Base-by-base conservation (phyloP, 1,284 basidiomycete species). In the Erythrobasidium hasegawianum region DNA sequence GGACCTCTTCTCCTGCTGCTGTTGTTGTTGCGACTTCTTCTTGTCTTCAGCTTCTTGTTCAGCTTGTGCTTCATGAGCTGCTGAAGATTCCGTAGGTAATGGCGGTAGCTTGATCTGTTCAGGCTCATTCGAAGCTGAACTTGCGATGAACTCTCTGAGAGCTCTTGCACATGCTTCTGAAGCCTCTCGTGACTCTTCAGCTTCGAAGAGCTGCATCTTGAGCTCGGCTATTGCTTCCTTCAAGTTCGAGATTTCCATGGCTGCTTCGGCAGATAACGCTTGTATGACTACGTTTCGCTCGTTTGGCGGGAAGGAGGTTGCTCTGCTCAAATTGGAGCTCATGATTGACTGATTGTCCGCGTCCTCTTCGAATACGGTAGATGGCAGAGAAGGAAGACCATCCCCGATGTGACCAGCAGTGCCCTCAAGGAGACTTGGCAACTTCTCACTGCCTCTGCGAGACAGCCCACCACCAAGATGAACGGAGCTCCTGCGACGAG, bases 101-200 rank as follows among this genome's bases (percentile, higher is more conserved):
- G 83, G 85, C 5, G 85, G 85, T 10, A 86, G 77, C 67, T 81
- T 81, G 47, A 81, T 72, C 3, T 74, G 77, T 49, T 73, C 49
- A 22, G 39, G 64, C 3, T 20, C 58, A 20, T 47, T 45, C 16
- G 43, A 47, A 33, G 49, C 69, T 67, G 67, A 70, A 29, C 68
- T 68, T 1, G 86, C 84, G 72, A 96, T 92, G 75, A 91, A 96
- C 62, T 87, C 87, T 41, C 90, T 82, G 38, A 96, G 79, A 0
- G 88, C 88, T 62, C 84, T 84, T 68, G 89, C 85, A 74, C 90
- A 93, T 1, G 83, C 83, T 71, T 96, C 91, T n/a, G 87, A 89
- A 8, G 92, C 92, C 73, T 89, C 85, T 52, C 85, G 82, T 1
- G 89, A 90, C 76, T 96, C 92, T 67, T 84, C 87, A 1, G 86